These are phyloP conservation scores for Candida namnaoensis DNA, from an alignment of 805 yeast species.

Conservation along the genomic window DNA sequence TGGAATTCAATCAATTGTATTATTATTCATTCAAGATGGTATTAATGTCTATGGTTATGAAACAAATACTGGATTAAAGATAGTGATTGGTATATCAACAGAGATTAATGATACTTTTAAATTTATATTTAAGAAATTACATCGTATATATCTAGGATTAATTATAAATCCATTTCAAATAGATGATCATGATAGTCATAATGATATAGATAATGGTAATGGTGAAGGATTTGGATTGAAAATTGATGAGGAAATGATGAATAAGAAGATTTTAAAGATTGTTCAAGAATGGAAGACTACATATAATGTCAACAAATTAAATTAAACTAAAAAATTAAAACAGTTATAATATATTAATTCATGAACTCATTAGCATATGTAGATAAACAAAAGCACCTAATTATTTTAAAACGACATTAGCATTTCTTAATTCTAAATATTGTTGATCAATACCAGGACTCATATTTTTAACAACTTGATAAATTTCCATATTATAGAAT, in stretches of 20 bases:
- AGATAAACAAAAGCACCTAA: too few relatives aligned
- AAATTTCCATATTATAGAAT: constrained; percentile 78
- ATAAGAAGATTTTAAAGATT: constrained; percentile 5
- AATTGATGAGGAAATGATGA: constrained; percentile 15
- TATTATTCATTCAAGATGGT: constrained; percentile 61
- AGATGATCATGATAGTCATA: constrained; percentile 6
- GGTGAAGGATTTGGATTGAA: constrained; percentile 3
- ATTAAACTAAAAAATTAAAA: too few relatives aligned
- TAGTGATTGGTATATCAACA: constrained; percentile 45
- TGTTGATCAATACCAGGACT: constrained; percentile 92
- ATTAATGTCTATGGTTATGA: constrained; percentile 61
- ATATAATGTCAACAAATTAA: too few relatives aligned
- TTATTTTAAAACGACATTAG: constrained; percentile 71
- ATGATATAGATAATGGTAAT: not conserved
- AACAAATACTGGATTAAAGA: constrained; percentile 58
- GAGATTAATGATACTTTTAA: constrained; percentile 19
- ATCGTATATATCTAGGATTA: constrained; percentile 43
- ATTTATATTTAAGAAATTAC: constrained; percentile 30
- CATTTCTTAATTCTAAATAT: constrained; percentile 78
- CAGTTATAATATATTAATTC: too few relatives aligned
- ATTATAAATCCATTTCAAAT: constrained; percentile 57
- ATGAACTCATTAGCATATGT: too few relatives aligned
- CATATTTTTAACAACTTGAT: constrained; percentile 65
- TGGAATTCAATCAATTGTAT: constrained; percentile 18
- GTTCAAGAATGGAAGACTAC: too few relatives aligned